Evolutionary conservation across 306 rosid species (phyloP).

Genomic region (Sechiopsis laciniata): DNA sequence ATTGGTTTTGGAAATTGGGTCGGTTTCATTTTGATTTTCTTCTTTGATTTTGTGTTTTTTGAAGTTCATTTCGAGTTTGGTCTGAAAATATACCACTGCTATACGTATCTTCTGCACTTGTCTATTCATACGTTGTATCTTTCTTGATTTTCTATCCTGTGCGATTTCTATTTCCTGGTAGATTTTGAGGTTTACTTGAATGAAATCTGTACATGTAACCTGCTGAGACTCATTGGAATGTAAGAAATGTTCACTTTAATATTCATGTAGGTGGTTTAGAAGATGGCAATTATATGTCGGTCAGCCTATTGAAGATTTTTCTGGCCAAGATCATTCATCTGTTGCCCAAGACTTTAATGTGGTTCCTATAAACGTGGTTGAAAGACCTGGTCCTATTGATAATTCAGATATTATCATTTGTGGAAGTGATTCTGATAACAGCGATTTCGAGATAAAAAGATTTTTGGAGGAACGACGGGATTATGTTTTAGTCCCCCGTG

Average conservation of each 20-base stretch:
- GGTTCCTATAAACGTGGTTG: slow-evolving; percentile 28
- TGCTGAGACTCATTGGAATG: slow-evolving; percentile 20
- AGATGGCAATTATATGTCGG: slow-evolving; percentile 79
- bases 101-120: not conserved
- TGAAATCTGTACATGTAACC: not conserved
- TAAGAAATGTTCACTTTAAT: slow-evolving; percentile 19
- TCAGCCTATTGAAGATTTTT: slow-evolving; percentile 39
- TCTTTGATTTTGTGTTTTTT: not conserved
- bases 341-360: slow-evolving; percentile 35
- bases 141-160: not conserved
- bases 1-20: not conserved
- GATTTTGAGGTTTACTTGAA: not conserved
- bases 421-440: slow-evolving; percentile 33
- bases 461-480: slow-evolving; percentile 61
- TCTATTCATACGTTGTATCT: not conserved
- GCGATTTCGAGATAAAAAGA: slow-evolving; percentile 46
- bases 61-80: not conserved
- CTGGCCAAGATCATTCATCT: slow-evolving; percentile 41
- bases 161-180: not conserved
- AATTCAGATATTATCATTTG: slow-evolving; percentile 65
- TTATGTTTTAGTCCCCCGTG: slow-evolving; percentile 78
- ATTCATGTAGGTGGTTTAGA: slow-evolving; percentile 66
- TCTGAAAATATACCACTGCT: not conserved
- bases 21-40: not conserved
- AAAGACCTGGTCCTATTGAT: slow-evolving; percentile 87